Base-by-base conservation (phyloP, 345 rosid genomes). In the Rhodomyrtus tomentosa region DNA sequence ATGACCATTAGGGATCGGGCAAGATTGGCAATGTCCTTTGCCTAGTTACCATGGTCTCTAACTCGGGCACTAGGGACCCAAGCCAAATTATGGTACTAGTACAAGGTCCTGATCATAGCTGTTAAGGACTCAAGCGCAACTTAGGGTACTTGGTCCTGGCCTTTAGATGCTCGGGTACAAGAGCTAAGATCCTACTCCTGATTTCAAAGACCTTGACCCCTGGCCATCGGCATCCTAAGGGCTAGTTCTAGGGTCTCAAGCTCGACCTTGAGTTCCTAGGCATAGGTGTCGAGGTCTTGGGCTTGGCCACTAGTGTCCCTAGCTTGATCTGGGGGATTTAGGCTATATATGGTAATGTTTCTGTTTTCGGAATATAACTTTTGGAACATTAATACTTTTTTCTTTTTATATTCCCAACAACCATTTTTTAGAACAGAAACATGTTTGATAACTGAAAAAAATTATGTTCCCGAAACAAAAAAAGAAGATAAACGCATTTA, bases 261-360 rank as follows among this genome's bases (percentile, higher is more conserved):
- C 74, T 32, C 8, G 11, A 29, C 42, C 74, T 62, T 0, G 1
- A 20, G 74, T 11, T 16, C 74, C 74, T 29, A 32, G 22, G 42
- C 3, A 0, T 18, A n/a, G 7, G 42, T 62, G 40, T 62, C 24
- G 32, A 62, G 42, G 22, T 62, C 20, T 0, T 16, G 0, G 40
- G 74, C 74, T 0, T 3, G 1, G 36, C 10, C 12, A 32, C 3
- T 32, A 0, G 42, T 40, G 1, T 16, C 22, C 38, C 16, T 29
- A 62, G 22, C 42, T 0, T 1, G 0, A 4, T 32, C 10, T 16
- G 2, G 11, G 3, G 55, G 22, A 16, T 6, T 52, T 6, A 22
- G 8, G 20, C n/a, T n/a, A n/a, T n/a, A n/a, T n/a, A n/a, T n/a
- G n/a, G n/a, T n/a, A n/a, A n/a, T n/a, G n/a, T n/a, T n/a, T n/a